Base-by-base conservation (phyloP, 2,329 filamentous ascomycete species). In the Colletotrichum sublineola region DNA sequence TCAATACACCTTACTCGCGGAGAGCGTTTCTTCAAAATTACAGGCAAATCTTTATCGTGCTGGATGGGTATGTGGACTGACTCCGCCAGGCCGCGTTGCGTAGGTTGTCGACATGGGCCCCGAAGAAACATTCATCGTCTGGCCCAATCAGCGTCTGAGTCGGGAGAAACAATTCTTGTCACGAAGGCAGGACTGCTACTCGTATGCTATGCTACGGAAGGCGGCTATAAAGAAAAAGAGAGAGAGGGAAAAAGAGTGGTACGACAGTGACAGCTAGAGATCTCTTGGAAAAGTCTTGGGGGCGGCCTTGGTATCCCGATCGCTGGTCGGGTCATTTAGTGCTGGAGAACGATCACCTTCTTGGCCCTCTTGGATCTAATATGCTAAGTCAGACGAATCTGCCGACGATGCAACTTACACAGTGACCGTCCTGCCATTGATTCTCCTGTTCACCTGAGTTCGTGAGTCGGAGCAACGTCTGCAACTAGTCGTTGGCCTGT, bases 251-350 rank as follows among this genome's bases (percentile, higher is more conserved):
- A 24, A 24, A 5, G 33, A 36, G 33, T 36, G 33, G 0, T 31
- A 3, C 24, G 20, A 6, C 31, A 18, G 38, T 48, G 15, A 40
- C 29, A 61, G n/a, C 18, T 33, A 33, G 12, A 48, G 60, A 72
- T 72, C 66, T 72, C 69, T 72, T 69, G 66, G 66, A 69, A 65
- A 65, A 64, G 66, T 40, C 60, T 62, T 77, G 69, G 52, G 68
- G 63, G 42, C 71, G 68, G 33, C 70, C 75, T 55, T 68, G 57
- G 64, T 68, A 63, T n/a, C 48, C 53, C 52, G 68, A 71, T 71
- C 65, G 57, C 42, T 63, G 64, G 52, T 52, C 50, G 31, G 38
- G 29, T 40, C 40, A 56, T 44, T 7, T 60, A 1, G 46, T 42
- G 58, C 60, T 63, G 60, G 60, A 60, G 50, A 65, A 65, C 60